Conservation (phyloP, 768 basidiomycete genomes). For the Lactifluus volemus region DNA sequence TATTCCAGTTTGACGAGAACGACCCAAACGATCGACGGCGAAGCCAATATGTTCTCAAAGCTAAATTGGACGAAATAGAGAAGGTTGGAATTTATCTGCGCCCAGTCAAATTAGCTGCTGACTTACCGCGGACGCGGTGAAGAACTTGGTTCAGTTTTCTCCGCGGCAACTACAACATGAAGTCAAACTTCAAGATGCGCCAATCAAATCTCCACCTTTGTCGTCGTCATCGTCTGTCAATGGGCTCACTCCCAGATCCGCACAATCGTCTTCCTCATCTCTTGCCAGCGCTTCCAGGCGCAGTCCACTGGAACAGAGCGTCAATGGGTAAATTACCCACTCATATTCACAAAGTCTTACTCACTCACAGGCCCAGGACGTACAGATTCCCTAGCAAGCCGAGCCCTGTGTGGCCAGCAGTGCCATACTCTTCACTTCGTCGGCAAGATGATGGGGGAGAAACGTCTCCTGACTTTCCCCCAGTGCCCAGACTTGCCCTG, state of each 20-base stretch:
- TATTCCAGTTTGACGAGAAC: slow-evolving; percentile 49
- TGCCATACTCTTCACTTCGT: slow-evolving; percentile 34
- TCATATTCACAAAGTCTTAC: not conserved
- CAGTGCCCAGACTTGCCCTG: slow-evolving; percentile 55
- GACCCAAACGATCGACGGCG: slow-evolving; percentile 67
- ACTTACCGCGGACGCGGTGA: not conserved
- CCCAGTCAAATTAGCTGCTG: not conserved
- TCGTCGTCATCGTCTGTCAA: slow-evolving; percentile 18
- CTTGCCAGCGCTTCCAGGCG: not conserved
- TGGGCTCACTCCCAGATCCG: not conserved
- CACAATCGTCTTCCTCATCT: not conserved
- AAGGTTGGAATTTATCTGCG: slow-evolving; percentile 33
- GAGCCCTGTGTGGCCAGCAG: slow-evolving; percentile 32
- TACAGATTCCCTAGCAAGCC: not conserved
- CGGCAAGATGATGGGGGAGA: slow-evolving; percentile 4
- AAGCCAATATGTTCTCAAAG: slow-evolving; percentile 68
- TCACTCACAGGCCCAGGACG: not conserved
- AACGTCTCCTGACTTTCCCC: slow-evolving; percentile 27
- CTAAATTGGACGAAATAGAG: slow-evolving; percentile 74
- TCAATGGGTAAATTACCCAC: slow-evolving; percentile 9
- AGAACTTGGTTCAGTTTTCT: slow-evolving; percentile 62
- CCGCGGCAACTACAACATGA: slow-evolving; percentile 34
- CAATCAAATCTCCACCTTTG: slow-evolving; percentile 1
- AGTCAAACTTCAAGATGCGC: not conserved
- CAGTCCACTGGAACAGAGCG: not conserved